A percentile compares a stretch with the other conserved stretches of the same genome.
phyloP scores from a whole-genome alignment of 139 green algal species.

The Parachlorella kessleri region DNA sequence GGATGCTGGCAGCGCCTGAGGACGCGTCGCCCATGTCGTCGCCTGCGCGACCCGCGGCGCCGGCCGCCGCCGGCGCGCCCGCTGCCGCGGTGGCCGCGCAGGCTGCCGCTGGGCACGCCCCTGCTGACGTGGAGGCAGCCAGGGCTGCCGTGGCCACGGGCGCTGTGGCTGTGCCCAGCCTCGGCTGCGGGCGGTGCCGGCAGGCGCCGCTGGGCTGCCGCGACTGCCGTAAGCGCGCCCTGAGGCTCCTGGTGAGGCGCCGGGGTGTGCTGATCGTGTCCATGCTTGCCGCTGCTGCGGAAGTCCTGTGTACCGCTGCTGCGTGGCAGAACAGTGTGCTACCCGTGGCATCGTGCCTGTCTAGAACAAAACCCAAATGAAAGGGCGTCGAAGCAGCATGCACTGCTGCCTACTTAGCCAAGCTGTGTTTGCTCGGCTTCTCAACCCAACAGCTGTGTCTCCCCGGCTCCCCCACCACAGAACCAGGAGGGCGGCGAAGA shows the following conservation, averaged over 20 bases:
- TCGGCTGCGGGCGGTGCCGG: not conserved
- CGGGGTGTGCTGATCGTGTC: too few species aligned
- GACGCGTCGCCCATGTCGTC: too few species aligned
- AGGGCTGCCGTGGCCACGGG: not conserved
- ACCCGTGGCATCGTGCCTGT: not conserved
- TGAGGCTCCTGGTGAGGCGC: not conserved
- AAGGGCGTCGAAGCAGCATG: not conserved
- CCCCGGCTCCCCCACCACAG: not conserved
- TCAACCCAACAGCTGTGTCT: not conserved
- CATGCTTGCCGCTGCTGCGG: too few species aligned
- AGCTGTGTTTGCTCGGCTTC: not conserved
- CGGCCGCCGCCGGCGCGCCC: too few species aligned
- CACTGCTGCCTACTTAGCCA: not conserved
- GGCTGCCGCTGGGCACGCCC: too few species aligned
- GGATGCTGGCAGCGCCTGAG: too few species aligned
- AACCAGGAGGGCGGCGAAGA: not conserved
- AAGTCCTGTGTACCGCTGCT: too few species aligned
- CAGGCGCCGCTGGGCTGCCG: not conserved
- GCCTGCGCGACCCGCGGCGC: too few species aligned
- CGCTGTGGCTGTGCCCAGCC: not conserved
- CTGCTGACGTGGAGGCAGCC: not conserved
- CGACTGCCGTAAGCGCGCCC: not conserved
- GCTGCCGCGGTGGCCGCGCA: too few species aligned
- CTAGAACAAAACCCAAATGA: not conserved
- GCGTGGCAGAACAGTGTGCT: too few species aligned